Evolutionary conservation across 306 rosid genomes (phyloP).

Genomic region (Hylodesmum podocarpum): DNA sequence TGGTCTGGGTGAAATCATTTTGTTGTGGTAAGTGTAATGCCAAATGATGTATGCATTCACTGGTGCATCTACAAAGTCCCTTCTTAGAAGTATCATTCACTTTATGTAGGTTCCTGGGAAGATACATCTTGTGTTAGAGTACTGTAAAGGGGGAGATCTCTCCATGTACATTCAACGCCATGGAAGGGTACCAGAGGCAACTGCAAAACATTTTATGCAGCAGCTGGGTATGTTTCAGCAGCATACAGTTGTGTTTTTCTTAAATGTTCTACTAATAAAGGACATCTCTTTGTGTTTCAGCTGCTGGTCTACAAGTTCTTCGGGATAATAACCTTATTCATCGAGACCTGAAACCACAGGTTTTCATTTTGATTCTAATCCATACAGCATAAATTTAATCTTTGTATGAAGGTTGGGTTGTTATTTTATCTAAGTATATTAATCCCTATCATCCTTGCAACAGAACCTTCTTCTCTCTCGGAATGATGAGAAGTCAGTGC

Average conservation of each 20-base stretch:
- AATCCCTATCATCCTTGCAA: slow-evolving; percentile 51
- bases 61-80: slow-evolving; percentile 10
- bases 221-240: slow-evolving; percentile 74
- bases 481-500: slow-evolving; percentile 62
- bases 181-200: slow-evolving; percentile 82
- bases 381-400: slow-evolving; percentile 7
- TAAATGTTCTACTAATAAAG: slow-evolving; percentile 21
- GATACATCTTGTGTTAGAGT: slow-evolving; percentile 94
- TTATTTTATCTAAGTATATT: slow-evolving; percentile 42
- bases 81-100: slow-evolving; percentile 18
- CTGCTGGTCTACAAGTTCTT: slow-evolving; percentile 91
- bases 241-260: slow-evolving; percentile 8
- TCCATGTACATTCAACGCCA: slow-evolving; percentile 79
- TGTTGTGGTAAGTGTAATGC: neutral
- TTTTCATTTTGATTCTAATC: slow-evolving; percentile 31
- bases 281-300: slow-evolving; percentile 53
- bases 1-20: slow-evolving; percentile 4
- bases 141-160: slow-evolving; percentile 97
- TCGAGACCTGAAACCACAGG: slow-evolving; percentile 98
- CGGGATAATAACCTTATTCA: slow-evolving; percentile 91
- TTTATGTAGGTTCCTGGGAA: slow-evolving; percentile 85
- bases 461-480: slow-evolving; percentile 97
- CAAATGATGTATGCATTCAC: slow-evolving; percentile 22
- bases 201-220: slow-evolving; percentile 90
- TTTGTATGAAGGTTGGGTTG: slow-evolving; percentile 41